Evolutionary conservation across 495 filamentous ascomycete genomes (phyloP), one percentile per base, ranked within the genome.

Genomic region (Tuber microsphaerosporum): DNA sequence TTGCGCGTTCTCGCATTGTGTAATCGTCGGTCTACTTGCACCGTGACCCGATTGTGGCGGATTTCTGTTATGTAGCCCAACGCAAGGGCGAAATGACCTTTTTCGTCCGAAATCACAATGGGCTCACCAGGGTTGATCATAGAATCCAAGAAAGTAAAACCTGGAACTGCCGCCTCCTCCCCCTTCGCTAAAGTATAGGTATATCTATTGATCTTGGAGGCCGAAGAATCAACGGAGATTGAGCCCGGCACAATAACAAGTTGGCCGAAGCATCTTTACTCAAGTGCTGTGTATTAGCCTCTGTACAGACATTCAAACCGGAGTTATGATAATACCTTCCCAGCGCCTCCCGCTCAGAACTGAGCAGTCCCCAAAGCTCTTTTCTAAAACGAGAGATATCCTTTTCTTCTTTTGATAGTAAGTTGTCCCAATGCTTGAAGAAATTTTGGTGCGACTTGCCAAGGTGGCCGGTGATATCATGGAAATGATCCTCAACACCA

Each of bases 361-460:
- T 97, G 42, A 92, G 82, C 89, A 99, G 92, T 20, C 94, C 97
- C 95, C 95, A 99, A 2, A 99, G 87, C 83, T 99, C 95, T 75
- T 92, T 87, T 72, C 91, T 89, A 78, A 95, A 89, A 80, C 91
- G 93, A 79, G 94, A 90, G 76, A 91, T 88, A 81, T 94, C 93
- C 76, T 89, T 92, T 82, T 99, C 95, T 84, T 99, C 95, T 82
- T 95, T 97, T 1, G 94, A 97, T 20, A 99, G 86, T 9, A 99
- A 88, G 68, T 90, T 87, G 83, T 99, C 94, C 95, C 95, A 99
- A 82, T 94, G 97, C 61, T 90, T 86, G 82, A 99, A 97, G 81
- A 98, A 99, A 17, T 89, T 88, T 74, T 88, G 87, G 83, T 97
- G 93, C 4, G 84, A 82, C 2, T 91, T 87, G 42, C 87, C 92